phyloP scores from a whole-genome alignment of 306 rosid species.

The Coriaria nepalensis region DNA sequence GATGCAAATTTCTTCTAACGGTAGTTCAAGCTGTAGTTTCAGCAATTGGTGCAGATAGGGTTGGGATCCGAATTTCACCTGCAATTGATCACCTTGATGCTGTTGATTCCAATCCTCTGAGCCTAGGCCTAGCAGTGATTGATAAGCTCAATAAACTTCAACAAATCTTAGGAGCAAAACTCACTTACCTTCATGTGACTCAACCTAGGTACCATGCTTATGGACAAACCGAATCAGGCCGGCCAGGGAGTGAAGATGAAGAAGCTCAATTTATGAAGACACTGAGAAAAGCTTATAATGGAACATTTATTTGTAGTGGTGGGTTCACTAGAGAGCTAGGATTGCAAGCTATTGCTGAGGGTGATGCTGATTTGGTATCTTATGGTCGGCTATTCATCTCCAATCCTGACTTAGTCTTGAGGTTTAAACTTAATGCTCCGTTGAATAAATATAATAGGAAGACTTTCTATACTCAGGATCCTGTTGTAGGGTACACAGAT shows the following conservation, averaged over 20 bases:
- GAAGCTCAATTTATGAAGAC: constrained; percentile 45
- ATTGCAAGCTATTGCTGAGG: constrained; percentile 49
- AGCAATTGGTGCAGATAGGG: constrained; percentile 49
- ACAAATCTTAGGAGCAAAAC: constrained; percentile 32
- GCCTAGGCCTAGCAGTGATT: constrained; percentile 63
- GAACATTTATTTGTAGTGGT: constrained; percentile 75
- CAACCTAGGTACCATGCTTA: constrained; percentile 61
- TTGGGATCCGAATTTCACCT: constrained; percentile 59
- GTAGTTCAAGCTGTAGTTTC: constrained; percentile 43
- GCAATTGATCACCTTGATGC: constrained; percentile 92
- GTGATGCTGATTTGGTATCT: constrained; percentile 67
- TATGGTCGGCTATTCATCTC: constrained; percentile 69
- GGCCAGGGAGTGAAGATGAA: constrained; percentile 56
- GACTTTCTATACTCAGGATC: constrained; percentile 72
- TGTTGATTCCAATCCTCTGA: constrained; percentile 58
- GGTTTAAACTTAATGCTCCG: constrained; percentile 56
- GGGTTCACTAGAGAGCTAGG: constrained; percentile 74
- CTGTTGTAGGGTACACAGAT: constrained; percentile 74
- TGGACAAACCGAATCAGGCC: constrained; percentile 55
- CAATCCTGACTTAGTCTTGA: constrained; percentile 57
- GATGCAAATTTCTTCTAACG: constrained; percentile 51
- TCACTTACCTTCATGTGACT: constrained; percentile 75
- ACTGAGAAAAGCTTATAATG: constrained; percentile 43
- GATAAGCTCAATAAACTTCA: constrained; percentile 63
- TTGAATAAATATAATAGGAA: constrained; percentile 53